Evolutionary conservation across 805 yeast species (phyloP).

Genomic region (Candida ulmi): DNA sequence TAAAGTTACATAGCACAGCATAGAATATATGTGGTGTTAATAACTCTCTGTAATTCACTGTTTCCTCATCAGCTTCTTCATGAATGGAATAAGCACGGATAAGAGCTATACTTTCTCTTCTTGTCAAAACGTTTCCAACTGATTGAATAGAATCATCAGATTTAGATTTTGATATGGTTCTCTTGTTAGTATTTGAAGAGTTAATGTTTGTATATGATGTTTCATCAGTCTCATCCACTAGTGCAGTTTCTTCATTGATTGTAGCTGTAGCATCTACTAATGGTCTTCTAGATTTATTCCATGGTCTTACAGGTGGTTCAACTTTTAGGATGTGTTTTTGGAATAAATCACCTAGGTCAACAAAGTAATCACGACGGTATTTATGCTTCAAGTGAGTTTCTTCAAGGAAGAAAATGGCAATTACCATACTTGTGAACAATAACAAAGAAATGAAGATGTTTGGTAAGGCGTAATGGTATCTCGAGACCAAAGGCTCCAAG

Average conservation of each 20-base stretch:
- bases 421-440: conserved; percentile 29
- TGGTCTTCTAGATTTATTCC: conserved; percentile 12
- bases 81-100: conserved; percentile 27
- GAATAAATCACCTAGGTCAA: conserved; percentile 37
- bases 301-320: conserved; percentile 22
- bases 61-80: conserved; percentile 24
- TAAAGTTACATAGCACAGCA: conserved; percentile 33
- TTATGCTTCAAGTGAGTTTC: conserved; percentile 43
- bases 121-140: conserved; percentile 20
- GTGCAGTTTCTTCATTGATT: conserved; percentile 11
- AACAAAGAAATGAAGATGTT: conserved; percentile 40
- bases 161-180: background rate
- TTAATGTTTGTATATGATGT: conserved; percentile 1
- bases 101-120: conserved; percentile 27
- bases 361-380: conserved; percentile 37
- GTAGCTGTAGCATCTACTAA: background rate
- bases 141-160: conserved; percentile 23
- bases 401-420: conserved; percentile 43
- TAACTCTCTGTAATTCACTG: conserved; percentile 19
- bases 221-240: conserved; percentile 10
- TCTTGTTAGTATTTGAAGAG: background rate
- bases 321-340: conserved; percentile 14
- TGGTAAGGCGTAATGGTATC: conserved; percentile 47
- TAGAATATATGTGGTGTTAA: conserved; percentile 27
- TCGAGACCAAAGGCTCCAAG: conserved; percentile 25